These are phyloP conservation scores for Termitomyces eurrhizus DNA, from an alignment of 768 basidiomycete species.

Conservation along the genomic window DNA sequence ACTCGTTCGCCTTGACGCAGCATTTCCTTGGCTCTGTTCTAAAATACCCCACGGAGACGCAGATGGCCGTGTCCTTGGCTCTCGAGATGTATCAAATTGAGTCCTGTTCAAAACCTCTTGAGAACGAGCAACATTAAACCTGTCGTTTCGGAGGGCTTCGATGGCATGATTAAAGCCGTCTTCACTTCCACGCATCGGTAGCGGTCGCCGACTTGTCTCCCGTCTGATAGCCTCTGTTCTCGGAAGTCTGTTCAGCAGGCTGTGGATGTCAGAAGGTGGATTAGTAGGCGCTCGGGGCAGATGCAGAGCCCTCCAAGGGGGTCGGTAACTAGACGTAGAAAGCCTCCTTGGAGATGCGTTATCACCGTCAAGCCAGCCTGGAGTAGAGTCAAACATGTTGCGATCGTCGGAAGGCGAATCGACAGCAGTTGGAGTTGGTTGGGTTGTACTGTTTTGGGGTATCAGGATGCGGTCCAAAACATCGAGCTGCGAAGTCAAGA, in stretches of 20 bases:
- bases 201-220: constrained; percentile 13
- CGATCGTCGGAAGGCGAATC: background rate
- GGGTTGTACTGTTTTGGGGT: background rate
- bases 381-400: background rate
- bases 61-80: background rate
- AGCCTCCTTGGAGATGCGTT: background rate
- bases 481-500: background rate
- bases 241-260: constrained; percentile 20
- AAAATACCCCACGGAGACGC: constrained; percentile 14
- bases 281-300: background rate
- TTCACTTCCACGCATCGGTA: constrained; percentile 12
- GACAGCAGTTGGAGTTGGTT: background rate
- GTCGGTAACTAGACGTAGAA: background rate
- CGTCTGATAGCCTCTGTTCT: constrained; percentile 26
- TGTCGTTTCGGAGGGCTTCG: constrained; percentile 29
- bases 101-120: constrained; percentile 26
- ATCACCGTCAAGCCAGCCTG: background rate
- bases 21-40: constrained; percentile 6
- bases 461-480: constrained; percentile 1
- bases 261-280: constrained; percentile 18
- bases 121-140: constrained; percentile 23
- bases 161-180: constrained; percentile 28
- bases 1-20: background rate
- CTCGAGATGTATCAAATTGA: constrained; percentile 20
- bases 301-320: constrained; percentile 5